These are phyloP conservation scores for Xylaria sp. DNA, from an alignment of 2,329 filamentous ascomycete genomes.

Conservation along the genomic window DNA sequence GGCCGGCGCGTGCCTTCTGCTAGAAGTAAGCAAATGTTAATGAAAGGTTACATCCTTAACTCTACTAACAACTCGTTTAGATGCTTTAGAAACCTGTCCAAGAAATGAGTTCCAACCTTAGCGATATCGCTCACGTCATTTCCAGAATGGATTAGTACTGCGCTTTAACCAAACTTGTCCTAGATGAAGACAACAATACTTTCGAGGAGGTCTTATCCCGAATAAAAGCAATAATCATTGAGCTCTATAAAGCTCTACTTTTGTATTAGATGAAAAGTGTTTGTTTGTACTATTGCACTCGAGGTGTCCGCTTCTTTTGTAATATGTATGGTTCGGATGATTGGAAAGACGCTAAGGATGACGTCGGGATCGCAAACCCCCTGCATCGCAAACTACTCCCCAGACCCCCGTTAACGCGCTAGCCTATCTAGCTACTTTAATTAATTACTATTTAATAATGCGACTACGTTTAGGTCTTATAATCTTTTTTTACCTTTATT, in stretches of 20 bases:
- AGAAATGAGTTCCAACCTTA: conserved; percentile 39
- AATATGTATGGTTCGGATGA: conserved; percentile 43
- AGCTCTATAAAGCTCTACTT: conserved; percentile 48
- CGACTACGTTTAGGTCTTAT: too few relatives aligned
- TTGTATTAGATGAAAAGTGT: conserved; percentile 49
- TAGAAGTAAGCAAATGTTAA: conserved; percentile 39
- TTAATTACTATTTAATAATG: too few relatives aligned
- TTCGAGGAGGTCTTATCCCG: conserved; percentile 24
- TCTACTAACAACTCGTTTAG: conserved; percentile 29
- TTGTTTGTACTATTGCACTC: conserved; percentile 44
- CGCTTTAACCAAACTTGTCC: conserved; percentile 35
- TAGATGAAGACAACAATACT: conserved; percentile 35
- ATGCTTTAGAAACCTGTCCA: conserved; percentile 41
- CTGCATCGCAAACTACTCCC: conserved; percentile 31
- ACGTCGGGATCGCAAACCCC: conserved; percentile 42
- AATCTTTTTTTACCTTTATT: too few relatives aligned
- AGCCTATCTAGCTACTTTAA: too few relatives aligned
- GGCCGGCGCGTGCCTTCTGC: conserved; percentile 43
- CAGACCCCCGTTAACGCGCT: too few relatives aligned
- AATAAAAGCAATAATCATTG: conserved; percentile 37
- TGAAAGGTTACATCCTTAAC: background rate
- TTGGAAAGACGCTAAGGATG: conserved; percentile 42
- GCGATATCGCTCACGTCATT: conserved; percentile 45
- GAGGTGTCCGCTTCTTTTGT: conserved; percentile 36
- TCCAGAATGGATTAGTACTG: conserved; percentile 48